These are phyloP conservation scores for Pterocarpus santalinus DNA, from an alignment of 306 rosid genomes.

Conservation along the genomic window DNA sequence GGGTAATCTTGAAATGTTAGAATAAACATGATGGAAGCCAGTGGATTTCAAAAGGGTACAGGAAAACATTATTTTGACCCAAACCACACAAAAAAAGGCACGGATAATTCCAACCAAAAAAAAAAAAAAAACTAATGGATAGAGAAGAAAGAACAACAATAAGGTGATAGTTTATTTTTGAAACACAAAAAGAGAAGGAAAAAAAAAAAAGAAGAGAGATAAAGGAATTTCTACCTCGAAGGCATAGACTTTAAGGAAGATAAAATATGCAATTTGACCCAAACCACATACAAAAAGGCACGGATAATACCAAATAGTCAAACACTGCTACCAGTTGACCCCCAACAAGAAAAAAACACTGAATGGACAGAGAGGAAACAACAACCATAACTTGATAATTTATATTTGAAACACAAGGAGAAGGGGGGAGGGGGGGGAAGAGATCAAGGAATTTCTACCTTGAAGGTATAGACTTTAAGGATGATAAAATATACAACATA, in stretches of 20 bases:
- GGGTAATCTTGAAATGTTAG: not conserved
- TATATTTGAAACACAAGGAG: too few species aligned
- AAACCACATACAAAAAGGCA: constrained; percentile 14
- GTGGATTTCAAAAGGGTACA: not conserved
- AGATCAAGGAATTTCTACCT: too few species aligned
- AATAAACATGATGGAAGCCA: not conserved
- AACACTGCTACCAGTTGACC: not conserved
- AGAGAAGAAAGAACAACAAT: constrained; percentile 10
- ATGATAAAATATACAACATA: not conserved
- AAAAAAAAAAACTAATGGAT: not conserved
- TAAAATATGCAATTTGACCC: not conserved
- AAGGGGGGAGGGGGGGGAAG: too few species aligned
- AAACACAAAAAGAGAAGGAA: too few species aligned
- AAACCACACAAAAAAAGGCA: constrained; percentile 11
- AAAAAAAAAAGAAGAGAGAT: too few species aligned
- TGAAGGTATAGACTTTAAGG: not conserved
- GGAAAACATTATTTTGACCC: not conserved
- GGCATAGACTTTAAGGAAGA: not conserved
- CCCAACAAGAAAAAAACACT: too few species aligned
- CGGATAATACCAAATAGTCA: not conserved
- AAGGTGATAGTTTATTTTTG: not conserved
- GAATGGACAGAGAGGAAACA: not conserved
- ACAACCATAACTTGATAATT: not conserved
- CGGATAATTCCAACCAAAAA: not conserved
- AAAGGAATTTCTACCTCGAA: not conserved